Conservation (phyloP, 2,329 filamentous ascomycete species). For the Nothophaeocryptopus gaeumannii region DNA sequence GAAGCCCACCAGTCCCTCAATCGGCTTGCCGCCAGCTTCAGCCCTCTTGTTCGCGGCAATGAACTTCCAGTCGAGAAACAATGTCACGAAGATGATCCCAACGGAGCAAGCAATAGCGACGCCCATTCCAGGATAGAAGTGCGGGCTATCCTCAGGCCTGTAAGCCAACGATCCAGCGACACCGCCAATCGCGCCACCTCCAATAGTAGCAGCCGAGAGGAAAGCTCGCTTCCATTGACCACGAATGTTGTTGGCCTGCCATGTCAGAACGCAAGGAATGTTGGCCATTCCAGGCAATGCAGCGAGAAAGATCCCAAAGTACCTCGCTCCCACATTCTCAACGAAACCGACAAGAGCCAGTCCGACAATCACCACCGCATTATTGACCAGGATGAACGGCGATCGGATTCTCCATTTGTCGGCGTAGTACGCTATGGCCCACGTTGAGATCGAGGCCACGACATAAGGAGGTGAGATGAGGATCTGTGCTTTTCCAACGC, state of each 20-base stretch:
- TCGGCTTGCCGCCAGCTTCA: slow-evolving; percentile 17
- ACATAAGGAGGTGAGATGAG: slow-evolving; percentile 48
- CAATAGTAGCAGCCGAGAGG: slow-evolving; percentile 8
- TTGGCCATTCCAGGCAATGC: slow-evolving; percentile 24
- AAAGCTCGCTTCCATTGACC: slow-evolving; percentile 52
- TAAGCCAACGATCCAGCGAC: slow-evolving; percentile 45
- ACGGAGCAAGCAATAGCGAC: slow-evolving; percentile 15
- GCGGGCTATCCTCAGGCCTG: slow-evolving; percentile 17
- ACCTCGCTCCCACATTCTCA: slow-evolving; percentile 27
- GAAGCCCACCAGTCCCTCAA: slow-evolving; percentile 24
- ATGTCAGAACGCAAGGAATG: slow-evolving; percentile 20
- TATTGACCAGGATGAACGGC: slow-evolving; percentile 25
- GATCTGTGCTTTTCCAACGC: slow-evolving; percentile 42
- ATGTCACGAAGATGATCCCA: slow-evolving; percentile 19
- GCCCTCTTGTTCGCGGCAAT: slow-evolving; percentile 21
- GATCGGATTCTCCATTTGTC: slow-evolving; percentile 27
- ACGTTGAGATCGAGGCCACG: slow-evolving; percentile 22
- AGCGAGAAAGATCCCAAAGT: slow-evolving; percentile 33
- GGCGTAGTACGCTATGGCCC: slow-evolving; percentile 24
- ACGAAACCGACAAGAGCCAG: slow-evolving; percentile 45
- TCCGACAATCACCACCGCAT: slow-evolving; percentile 44
- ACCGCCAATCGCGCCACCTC: slow-evolving; percentile 56
- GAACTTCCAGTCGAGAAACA: slow-evolving; percentile 19
- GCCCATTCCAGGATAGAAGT: slow-evolving; percentile 22
- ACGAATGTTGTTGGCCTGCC: slow-evolving; percentile 48